phyloP scores from a whole-genome alignment of 345 rosid species.

The Salix brachista region DNA sequence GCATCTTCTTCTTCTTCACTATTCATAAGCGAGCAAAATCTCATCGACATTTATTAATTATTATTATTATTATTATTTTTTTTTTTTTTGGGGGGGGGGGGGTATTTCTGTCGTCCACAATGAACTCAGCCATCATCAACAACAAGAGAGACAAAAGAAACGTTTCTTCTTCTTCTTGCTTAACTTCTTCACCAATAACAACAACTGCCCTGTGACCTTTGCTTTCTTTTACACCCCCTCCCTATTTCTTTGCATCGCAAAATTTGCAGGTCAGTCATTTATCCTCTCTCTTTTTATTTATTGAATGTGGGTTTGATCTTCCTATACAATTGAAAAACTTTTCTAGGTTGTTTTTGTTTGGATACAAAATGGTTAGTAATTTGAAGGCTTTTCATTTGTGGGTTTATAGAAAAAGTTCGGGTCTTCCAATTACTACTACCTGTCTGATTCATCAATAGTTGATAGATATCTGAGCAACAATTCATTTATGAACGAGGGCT shows the following conservation, averaged over 20 bases:
- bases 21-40: neutral
- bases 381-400: neutral
- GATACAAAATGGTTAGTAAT: neutral
- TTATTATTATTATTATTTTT: too few relatives aligned
- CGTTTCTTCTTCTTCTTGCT: neutral
- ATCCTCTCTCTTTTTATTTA: neutral
- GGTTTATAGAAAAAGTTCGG: neutral
- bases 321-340: neutral
- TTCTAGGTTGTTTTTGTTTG: constrained; percentile 17
- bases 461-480: neutral
- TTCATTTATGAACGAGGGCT: neutral
- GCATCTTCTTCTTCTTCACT: neutral
- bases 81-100: rapidly evolving
- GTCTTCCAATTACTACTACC: neutral
- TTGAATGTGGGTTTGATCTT: neutral
- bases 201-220: neutral
- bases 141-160: neutral
- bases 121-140: neutral
- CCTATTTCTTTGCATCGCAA: neutral
- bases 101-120: neutral
- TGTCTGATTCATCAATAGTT: neutral
- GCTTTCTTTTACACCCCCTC: neutral
- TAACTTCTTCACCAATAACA: neutral
- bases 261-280: constrained; percentile 17
- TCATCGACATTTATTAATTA: neutral